Evolutionary conservation across 768 basidiomycete genomes (phyloP).

Genomic region (Boletus reticuloceps): DNA sequence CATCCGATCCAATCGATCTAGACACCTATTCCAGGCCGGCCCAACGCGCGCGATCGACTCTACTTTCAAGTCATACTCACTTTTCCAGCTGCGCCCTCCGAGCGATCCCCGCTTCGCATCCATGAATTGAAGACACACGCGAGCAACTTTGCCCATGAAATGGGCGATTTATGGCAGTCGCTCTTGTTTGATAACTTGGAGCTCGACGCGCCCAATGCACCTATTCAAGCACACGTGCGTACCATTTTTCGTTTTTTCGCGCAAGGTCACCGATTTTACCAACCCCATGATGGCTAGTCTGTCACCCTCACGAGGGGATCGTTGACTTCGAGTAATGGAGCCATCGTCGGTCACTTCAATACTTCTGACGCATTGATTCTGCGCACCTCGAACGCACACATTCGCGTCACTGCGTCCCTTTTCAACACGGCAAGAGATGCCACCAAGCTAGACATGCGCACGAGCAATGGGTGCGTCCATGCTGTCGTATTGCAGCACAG

Average conservation of each 20-base stretch:
- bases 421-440: not conserved
- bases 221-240: constrained; percentile 28
- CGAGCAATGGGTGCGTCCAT: constrained; percentile 21
- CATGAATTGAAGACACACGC: constrained; percentile 29
- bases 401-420: constrained; percentile 29
- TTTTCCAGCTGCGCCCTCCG: constrained; percentile 23
- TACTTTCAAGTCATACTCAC: constrained; percentile 29
- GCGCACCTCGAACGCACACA: constrained; percentile 34
- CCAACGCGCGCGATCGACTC: constrained; percentile 10
- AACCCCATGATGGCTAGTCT: constrained; percentile 23
- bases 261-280: not conserved
- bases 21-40: constrained; percentile 12
- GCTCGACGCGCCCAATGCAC: constrained; percentile 22
- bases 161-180: constrained; percentile 27
- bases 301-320: constrained; percentile 21
- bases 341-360: constrained; percentile 39
- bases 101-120: constrained; percentile 19
- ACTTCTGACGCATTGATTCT: constrained; percentile 26
- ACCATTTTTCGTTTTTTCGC: not conserved
- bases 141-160: constrained; percentile 26
- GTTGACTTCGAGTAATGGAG: constrained; percentile 32
- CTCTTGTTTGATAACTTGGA: constrained; percentile 28
- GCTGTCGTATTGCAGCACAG: not conserved
- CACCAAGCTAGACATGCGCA: constrained; percentile 17
- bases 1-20: not conserved